A percentile compares a stretch with the other conserved stretches of the same genome.
Evolutionary conservation across 805 yeast species (phyloP).

Genomic region (Spathaspora gorwiae): DNA sequence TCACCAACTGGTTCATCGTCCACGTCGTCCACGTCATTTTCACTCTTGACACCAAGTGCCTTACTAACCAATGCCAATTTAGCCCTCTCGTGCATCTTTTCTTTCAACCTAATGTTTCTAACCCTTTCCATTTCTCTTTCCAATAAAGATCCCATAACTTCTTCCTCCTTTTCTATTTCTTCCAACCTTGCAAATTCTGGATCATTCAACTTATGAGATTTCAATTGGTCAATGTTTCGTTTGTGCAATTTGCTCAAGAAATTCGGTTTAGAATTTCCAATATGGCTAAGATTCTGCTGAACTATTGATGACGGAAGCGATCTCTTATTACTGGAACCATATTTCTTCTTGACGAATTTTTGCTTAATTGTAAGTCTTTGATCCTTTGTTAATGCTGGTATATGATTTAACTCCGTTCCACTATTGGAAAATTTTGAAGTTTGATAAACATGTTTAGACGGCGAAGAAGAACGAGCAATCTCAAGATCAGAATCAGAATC

Average conservation of each 20-base stretch:
- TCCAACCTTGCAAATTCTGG: slow-evolving; percentile 26
- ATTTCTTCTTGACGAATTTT: slow-evolving; percentile 23
- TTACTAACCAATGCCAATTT: slow-evolving; percentile 25
- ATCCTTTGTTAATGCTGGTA: slow-evolving; percentile 31
- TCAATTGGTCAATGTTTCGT: slow-evolving; percentile 44
- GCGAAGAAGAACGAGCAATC: neutral
- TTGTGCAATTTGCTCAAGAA: slow-evolving; percentile 34
- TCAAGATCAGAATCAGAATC: slow-evolving; percentile 27
- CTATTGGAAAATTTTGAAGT: slow-evolving; percentile 5
- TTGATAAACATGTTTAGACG: neutral
- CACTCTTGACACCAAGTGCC: slow-evolving; percentile 6
- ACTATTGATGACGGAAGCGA: neutral
- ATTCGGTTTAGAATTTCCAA: slow-evolving; percentile 11
- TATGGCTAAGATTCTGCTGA: slow-evolving; percentile 3
- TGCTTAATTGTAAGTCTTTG: slow-evolving; percentile 28
- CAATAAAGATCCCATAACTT: slow-evolving; percentile 40
- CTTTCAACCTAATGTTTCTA: slow-evolving; percentile 40
- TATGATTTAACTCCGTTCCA: slow-evolving; percentile 10
- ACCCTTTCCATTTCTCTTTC: slow-evolving; percentile 50
- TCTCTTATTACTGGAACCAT: slow-evolving; percentile 1
- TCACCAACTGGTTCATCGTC: slow-evolving; percentile 16
- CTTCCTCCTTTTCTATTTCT: slow-evolving; percentile 41
- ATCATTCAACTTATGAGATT: slow-evolving; percentile 15
- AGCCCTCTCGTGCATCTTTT: slow-evolving; percentile 35
- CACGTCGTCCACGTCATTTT: slow-evolving; percentile 11